phyloP scores from a whole-genome alignment of 1,139 yeast genomes.

The Magnusiomyces magnusii region DNA sequence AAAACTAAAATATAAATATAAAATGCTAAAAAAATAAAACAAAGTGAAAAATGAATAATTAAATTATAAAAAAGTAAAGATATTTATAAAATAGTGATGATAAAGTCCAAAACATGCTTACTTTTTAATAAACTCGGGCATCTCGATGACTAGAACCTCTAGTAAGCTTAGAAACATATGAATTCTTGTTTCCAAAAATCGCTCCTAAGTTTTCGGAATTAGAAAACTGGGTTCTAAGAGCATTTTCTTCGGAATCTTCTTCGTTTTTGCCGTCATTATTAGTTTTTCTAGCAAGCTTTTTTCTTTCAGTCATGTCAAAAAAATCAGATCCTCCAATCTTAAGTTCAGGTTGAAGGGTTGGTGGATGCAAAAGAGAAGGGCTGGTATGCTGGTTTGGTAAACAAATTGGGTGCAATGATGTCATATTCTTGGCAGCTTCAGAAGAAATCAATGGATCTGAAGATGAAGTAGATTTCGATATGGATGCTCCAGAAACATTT shows the following conservation, averaged over 20 bases:
- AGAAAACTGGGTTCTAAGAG: too few relatives aligned
- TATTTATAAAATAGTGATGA: too few relatives aligned
- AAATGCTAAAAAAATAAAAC: too few relatives aligned
- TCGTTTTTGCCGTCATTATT: background rate
- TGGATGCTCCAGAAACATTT: background rate
- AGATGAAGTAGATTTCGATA: background rate
- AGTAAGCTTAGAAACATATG: background rate
- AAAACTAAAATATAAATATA: too few relatives aligned
- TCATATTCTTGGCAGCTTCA: background rate
- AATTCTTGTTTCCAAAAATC: background rate
- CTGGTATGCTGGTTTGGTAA: background rate
- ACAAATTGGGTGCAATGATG: background rate
- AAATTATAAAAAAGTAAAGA: too few relatives aligned
- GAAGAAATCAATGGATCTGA: background rate
- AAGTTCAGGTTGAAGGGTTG: background rate
- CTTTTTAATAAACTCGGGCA: background rate
- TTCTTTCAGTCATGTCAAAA: background rate
- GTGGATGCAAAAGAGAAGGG: background rate
- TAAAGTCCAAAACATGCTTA: too few relatives aligned
- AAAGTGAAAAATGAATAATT: too few relatives aligned
- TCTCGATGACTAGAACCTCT: background rate
- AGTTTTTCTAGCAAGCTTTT: background rate
- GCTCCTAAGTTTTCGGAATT: too few relatives aligned
- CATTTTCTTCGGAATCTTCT: too few relatives aligned
- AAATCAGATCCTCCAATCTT: background rate